Base-by-base conservation (phyloP, 1,284 basidiomycete species). In the Leccinum griseonigrum region DNA sequence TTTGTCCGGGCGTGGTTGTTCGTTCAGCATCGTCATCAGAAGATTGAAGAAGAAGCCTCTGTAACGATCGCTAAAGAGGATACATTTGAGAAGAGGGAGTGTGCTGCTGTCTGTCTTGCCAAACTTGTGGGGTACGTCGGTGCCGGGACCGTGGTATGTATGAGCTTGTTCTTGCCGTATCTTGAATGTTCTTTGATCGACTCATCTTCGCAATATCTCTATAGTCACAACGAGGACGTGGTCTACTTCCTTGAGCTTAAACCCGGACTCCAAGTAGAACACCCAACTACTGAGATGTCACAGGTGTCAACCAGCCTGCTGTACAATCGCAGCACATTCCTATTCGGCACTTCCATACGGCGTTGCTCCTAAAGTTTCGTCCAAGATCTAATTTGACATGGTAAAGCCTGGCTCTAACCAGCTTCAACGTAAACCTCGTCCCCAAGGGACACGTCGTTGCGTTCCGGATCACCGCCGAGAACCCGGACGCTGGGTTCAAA, bases 211-310 rank as follows among this genome's bases (percentile, higher is more conserved):
- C 48, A 70, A 92, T 92, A 98, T 79, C 89, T 99, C 52, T 99
- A 99, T 81, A 97, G 92, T 67, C 95, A 95, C 68, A 84, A 90
- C 1, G 94, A 97, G 65, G 94, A 97, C 74, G 86, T 89, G 40
- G 99, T 98, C 81, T 92, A 92, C 79, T 99, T 99, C 86, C 85
- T 99, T 63, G 97, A 99, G 79, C 88, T 99, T 66, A 99, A 99
- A 79, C 97, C 97, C 54, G 96, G 97, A 87, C 90, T 99, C 36
- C 97, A 99, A 81, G 97, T 99, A 74, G 97, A 98, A 82, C 95
- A 97, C 76, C 97, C 97, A 28, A 99, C 97, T 18, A 99, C 97
- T 29, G 97, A 99, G 79, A 99, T 99, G 95, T 99, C 40, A 91
- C 93, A 9, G 97, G 97, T 22, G 97, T 99, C 77, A 98, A 98